A percentile compares a stretch with the other conserved stretches of the same genome.
These are phyloP conservation scores for Paecilomyces fulvus DNA, from an alignment of 2,329 filamentous ascomycete genomes.

Conservation along the genomic window DNA sequence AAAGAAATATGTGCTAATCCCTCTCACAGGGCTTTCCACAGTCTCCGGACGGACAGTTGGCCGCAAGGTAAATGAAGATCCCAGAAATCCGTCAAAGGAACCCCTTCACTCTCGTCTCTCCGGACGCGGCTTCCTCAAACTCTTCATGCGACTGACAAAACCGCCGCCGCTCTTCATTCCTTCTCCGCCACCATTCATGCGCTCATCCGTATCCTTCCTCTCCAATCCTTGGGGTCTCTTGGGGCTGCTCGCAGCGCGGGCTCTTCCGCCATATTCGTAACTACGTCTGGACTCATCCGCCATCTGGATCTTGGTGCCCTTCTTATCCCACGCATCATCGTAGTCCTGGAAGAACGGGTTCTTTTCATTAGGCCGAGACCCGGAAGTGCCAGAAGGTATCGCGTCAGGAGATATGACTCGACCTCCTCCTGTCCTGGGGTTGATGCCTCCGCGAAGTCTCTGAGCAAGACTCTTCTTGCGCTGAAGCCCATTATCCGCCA, in stretches of 20 bases:
- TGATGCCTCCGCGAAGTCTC: conserved; percentile 72
- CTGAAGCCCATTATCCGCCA: conserved; percentile 53
- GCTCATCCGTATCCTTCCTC: conserved; percentile 56
- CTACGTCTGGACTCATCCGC: conserved; percentile 36
- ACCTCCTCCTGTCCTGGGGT: conserved; percentile 49
- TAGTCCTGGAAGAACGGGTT: conserved; percentile 86
- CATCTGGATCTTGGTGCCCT: conserved; percentile 50
- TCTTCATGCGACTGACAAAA: conserved; percentile 72
- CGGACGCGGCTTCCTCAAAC: conserved; percentile 52
- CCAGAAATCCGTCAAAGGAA: neutral
- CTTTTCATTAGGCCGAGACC: conserved; percentile 37
- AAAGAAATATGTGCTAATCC: neutral
- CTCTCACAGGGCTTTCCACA: neutral
- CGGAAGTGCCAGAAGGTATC: conserved; percentile 13
- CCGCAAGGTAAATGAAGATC: neutral
- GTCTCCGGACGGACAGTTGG: neutral
- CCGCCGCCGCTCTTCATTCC: conserved; percentile 46
- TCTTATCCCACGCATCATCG: conserved; percentile 56
- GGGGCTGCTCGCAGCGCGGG: conserved; percentile 51
- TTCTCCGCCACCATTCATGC: conserved; percentile 32
- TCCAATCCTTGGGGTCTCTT: conserved; percentile 48
- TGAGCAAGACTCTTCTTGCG: conserved; percentile 94
- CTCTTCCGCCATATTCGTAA: conserved; percentile 19
- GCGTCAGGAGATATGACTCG: conserved; percentile 52
- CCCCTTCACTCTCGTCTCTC: conserved; percentile 21